phyloP scores from a whole-genome alignment of 106 monocot species.

The Acanthochlamys bracteata region DNA sequence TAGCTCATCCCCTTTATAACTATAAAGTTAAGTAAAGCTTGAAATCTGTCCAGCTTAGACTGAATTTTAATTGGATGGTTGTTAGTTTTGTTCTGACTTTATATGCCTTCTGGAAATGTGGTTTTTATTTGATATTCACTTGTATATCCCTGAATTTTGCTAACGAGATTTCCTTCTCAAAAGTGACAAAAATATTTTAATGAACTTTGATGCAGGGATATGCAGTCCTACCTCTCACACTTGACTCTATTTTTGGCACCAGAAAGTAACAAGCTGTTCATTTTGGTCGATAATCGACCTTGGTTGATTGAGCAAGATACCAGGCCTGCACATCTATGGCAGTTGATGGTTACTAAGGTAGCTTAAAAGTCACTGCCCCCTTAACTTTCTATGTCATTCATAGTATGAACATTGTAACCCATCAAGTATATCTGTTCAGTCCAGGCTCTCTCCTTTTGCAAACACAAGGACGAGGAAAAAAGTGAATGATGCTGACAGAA shows the following conservation, averaged over 20 bases:
- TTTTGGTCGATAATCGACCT: constrained; percentile 88
- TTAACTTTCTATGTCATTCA: neutral
- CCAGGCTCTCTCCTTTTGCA: constrained; percentile 93
- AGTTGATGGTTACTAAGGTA: constrained; percentile 98
- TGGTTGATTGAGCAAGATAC: constrained; percentile 66
- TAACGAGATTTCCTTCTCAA: neutral
- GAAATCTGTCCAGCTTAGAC: neutral
- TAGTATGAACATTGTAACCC: no score
- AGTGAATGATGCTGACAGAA: constrained; percentile 30
- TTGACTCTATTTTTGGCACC: constrained; percentile 69
- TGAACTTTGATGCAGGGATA: constrained; percentile 48
- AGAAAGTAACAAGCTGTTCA: constrained; percentile 72
- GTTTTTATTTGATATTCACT: neutral
- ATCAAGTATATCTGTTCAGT: constrained; percentile 36
- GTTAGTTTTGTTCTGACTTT: neutral
- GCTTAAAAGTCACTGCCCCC: neutral
- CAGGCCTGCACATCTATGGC: constrained; percentile 77
- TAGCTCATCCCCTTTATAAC: no score
- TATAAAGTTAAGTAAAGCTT: neutral
- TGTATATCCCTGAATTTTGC: neutral
- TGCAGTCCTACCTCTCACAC: constrained; percentile 87
- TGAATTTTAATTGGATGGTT: neutral
- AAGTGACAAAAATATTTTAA: neutral
- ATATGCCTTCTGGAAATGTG: neutral
- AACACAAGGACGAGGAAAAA: constrained; percentile 50